Evolutionary conservation across 257 asterid genomes (phyloP).

Genomic region (Solanum corneliomulleri): DNA sequence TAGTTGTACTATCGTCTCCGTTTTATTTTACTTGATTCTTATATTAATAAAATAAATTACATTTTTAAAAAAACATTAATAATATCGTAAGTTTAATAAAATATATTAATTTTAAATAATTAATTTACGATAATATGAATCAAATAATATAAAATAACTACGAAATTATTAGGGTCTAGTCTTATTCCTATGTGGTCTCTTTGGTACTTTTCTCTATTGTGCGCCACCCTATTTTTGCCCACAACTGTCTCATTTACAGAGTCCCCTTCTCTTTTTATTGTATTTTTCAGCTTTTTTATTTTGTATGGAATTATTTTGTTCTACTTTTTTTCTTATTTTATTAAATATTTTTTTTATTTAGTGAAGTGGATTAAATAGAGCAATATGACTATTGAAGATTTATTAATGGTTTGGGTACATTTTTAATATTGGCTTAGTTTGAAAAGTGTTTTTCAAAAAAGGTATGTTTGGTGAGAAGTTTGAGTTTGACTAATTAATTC

Average conservation of each 20-base stretch:
- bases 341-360: background rate
- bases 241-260: background rate
- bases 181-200: background rate
- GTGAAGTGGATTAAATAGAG: background rate
- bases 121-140: background rate
- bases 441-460: background rate
- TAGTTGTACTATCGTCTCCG: background rate
- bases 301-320: background rate
- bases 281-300: background rate
- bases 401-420: background rate
- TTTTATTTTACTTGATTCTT: background rate
- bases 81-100: background rate
- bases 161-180: background rate
- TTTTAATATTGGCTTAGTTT: no score
- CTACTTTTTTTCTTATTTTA: background rate
- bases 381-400: background rate
- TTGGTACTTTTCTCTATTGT: background rate
- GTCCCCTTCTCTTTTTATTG: background rate
- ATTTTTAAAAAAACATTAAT: fast-evolving
- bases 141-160: background rate
- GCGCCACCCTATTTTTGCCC: background rate
- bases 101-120: fast-evolving
- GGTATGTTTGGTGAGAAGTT: background rate
- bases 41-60: background rate
- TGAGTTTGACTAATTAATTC: background rate